A percentile compares a stretch with the other conserved stretches of the same genome.
Conservation (phyloP, 2,329 filamentous ascomycete genomes). For the Aureobasidium sp. region DNA sequence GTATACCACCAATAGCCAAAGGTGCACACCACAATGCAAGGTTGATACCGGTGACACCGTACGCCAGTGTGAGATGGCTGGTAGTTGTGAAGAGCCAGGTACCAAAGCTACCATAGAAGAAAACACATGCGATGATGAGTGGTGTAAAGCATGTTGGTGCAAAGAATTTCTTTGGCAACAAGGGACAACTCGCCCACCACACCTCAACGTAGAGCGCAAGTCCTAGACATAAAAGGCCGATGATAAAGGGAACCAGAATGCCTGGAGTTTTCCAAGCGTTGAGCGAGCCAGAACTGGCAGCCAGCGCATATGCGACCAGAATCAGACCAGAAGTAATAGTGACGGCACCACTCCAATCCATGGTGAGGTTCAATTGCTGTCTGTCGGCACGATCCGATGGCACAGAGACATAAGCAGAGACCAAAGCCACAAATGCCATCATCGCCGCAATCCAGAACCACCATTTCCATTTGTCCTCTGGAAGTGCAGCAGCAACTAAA, state of each 20-base stretch:
- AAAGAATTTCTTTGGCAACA: conserved; percentile 33
- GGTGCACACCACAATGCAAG: conserved; percentile 31
- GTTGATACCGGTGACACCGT: conserved; percentile 22
- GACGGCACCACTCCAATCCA: conserved; percentile 31
- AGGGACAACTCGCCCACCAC: conserved; percentile 27
- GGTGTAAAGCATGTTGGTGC: conserved; percentile 25
- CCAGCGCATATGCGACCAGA: conserved; percentile 28
- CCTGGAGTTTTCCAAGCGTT: conserved; percentile 23
- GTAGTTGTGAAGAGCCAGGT: conserved; percentile 29
- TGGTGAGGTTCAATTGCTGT: conserved; percentile 26
- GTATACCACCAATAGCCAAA: conserved; percentile 28
- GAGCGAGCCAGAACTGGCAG: conserved; percentile 26
- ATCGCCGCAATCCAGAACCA: conserved; percentile 30
- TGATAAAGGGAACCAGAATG: conserved; percentile 25
- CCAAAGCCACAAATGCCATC: conserved; percentile 22
- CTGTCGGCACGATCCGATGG: conserved; percentile 28
- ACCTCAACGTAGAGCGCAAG: conserved; percentile 29
- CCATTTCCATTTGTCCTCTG: conserved; percentile 23
- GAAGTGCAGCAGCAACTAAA: conserved; percentile 26
- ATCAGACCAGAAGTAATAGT: conserved; percentile 30
- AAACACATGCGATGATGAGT: conserved; percentile 29
- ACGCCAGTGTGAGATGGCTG: conserved; percentile 1
- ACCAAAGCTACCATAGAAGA: conserved; percentile 31
- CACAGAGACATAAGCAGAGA: conserved; percentile 28
- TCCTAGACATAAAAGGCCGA: conserved; percentile 23